A percentile compares a stretch with the other conserved stretches of the same genome.
Conservation (phyloP, 2,329 filamentous ascomycete species). For the Chaetomiaceae sp. region DNA sequence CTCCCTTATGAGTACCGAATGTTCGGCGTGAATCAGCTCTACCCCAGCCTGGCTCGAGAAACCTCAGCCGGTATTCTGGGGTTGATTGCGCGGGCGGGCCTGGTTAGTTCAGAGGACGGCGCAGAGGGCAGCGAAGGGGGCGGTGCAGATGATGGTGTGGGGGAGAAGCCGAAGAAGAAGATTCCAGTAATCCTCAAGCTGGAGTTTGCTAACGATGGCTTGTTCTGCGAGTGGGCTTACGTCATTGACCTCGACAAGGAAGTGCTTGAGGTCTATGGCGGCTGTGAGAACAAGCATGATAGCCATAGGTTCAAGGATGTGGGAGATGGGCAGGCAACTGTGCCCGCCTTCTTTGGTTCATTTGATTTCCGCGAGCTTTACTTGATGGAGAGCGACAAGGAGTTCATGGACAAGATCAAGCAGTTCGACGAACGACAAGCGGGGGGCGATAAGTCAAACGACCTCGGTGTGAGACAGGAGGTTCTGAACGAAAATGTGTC, state of each 20-base stretch:
- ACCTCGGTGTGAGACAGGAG: too few relatives aligned
- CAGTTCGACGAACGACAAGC: not conserved
- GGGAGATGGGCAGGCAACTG: not conserved
- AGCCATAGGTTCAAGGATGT: constrained; percentile 17
- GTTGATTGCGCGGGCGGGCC: constrained; percentile 7
- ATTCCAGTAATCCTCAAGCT: constrained; percentile 7
- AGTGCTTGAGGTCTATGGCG: constrained; percentile 16
- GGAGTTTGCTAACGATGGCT: constrained; percentile 8
- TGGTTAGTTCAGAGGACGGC: not conserved
- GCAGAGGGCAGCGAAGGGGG: too few relatives aligned
- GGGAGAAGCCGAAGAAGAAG: constrained; percentile 12
- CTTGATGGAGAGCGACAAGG: constrained; percentile 5
- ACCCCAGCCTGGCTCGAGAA: constrained; percentile 10
- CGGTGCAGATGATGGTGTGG: not conserved
- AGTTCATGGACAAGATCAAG: constrained; percentile 7
- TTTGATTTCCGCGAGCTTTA: constrained; percentile 13
- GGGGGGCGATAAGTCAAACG: not conserved
- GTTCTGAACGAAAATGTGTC: not conserved
- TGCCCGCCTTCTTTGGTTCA: constrained; percentile 12
- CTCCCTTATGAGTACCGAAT: not conserved
- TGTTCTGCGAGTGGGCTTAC: constrained; percentile 21
- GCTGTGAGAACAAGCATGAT: constrained; percentile 7
- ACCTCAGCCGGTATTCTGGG: constrained; percentile 11
- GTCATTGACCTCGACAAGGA: constrained; percentile 20
- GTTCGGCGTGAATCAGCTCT: constrained; percentile 4